These are phyloP conservation scores for Candida tibetensis DNA, from an alignment of 805 yeast species.

Conservation along the genomic window DNA sequence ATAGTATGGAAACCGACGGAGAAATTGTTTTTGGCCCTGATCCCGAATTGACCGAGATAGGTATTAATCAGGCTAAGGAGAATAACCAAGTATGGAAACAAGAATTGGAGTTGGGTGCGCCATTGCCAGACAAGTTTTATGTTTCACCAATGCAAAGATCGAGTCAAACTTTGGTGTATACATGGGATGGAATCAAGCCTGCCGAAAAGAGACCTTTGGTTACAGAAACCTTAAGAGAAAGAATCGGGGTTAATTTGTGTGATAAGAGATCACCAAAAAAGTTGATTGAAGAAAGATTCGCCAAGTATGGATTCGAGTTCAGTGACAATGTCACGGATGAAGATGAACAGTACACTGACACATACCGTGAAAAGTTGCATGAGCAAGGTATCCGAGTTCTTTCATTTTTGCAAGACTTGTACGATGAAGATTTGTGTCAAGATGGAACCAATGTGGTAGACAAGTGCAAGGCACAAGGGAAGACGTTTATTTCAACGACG, in stretches of 20 bases:
- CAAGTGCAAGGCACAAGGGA: conserved; percentile 18
- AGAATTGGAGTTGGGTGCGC: conserved; percentile 47
- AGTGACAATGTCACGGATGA: conserved; percentile 42
- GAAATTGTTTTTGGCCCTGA: conserved; percentile 58
- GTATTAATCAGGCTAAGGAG: conserved; percentile 54
- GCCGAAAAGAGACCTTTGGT: conserved; percentile 21
- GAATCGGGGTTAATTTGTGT: conserved; percentile 58
- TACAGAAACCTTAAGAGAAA: conserved; percentile 56
- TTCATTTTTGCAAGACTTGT: conserved; percentile 38
- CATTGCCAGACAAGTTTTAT: conserved; percentile 55
- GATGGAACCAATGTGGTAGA: conserved; percentile 15
- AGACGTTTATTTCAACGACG: conserved; percentile 44
- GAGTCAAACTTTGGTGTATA: conserved; percentile 50
- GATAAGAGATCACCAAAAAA: conserved; percentile 50
- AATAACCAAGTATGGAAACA: conserved; percentile 42
- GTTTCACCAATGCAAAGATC: conserved; percentile 66
- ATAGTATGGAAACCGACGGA: conserved; percentile 51
- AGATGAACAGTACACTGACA: conserved; percentile 45
- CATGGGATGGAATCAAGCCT: conserved; percentile 44
- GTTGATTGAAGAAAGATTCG: conserved; percentile 37
- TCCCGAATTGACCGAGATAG: conserved; percentile 55
- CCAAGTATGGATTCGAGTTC: conserved; percentile 39
- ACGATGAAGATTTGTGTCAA: conserved; percentile 20
- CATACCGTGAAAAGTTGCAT: conserved; percentile 46
- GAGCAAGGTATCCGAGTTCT: conserved; percentile 52